Percentiles rank a stretch among this genome's conserved stretches.
Evolutionary conservation across 768 basidiomycete genomes (phyloP).

Genomic region (Tricholoma sp.): DNA sequence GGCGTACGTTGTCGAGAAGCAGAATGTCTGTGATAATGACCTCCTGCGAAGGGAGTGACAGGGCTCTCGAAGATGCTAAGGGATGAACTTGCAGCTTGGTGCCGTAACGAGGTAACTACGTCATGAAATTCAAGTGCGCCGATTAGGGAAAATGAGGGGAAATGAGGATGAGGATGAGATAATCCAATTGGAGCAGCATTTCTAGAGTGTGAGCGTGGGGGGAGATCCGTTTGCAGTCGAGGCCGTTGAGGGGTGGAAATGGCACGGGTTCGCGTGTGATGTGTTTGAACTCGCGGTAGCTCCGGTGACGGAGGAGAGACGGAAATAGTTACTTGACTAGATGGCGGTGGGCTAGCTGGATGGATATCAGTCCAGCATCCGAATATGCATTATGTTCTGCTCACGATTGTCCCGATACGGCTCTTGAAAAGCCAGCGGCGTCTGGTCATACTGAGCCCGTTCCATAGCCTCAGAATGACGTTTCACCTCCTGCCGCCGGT

Average conservation of each 20-base stretch:
- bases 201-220: slow-evolving; percentile 38
- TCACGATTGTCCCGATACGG: slow-evolving; percentile 65
- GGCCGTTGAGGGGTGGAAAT: slow-evolving; percentile 32
- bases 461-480: slow-evolving; percentile 45
- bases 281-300: slow-evolving; percentile 19
- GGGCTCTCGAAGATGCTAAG: slow-evolving; percentile 63
- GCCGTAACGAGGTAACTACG: slow-evolving; percentile 75
- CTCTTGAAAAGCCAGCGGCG: slow-evolving; percentile 34
- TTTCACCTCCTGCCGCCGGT: slow-evolving; percentile 45
- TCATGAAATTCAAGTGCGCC: slow-evolving; percentile 96
- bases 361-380: background rate
- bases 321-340: slow-evolving; percentile 12
- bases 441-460: slow-evolving; percentile 55
- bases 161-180: slow-evolving; percentile 35
- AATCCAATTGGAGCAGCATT: slow-evolving; percentile 46
- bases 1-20: slow-evolving; percentile 20
- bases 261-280: slow-evolving; percentile 35
- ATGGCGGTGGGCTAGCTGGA: slow-evolving; percentile 9
- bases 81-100: slow-evolving; percentile 55
- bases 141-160: slow-evolving; percentile 86
- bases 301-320: slow-evolving; percentile 24
- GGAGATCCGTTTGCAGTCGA: slow-evolving; percentile 32
- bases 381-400: slow-evolving; percentile 11
- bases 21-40: slow-evolving; percentile 56
- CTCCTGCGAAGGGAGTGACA: slow-evolving; percentile 66